phyloP scores from a whole-genome alignment of 2,329 filamentous ascomycete genomes.

The Colletotrichum neosansevieriae region DNA sequence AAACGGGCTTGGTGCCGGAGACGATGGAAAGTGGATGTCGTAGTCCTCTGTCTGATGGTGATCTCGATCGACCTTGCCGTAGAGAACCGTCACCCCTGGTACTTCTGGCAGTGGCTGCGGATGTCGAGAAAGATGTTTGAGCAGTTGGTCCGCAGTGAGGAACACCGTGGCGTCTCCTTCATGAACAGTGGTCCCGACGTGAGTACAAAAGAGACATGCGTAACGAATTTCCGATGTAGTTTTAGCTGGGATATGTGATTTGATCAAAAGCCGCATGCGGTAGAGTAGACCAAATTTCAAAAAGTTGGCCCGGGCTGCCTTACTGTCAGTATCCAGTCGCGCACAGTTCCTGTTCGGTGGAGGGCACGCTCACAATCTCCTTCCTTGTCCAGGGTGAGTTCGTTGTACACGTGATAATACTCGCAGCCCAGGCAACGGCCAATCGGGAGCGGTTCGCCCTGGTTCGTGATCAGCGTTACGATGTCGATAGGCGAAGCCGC shows the following conservation, averaged over 20 bases:
- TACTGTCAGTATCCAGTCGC: background rate
- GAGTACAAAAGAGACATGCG: constrained; percentile 55
- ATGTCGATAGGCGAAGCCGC: constrained; percentile 31
- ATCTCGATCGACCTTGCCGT: constrained; percentile 47
- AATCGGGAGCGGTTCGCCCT: constrained; percentile 41
- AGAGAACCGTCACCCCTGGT: constrained; percentile 52
- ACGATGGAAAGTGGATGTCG: constrained; percentile 53
- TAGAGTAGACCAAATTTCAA: constrained; percentile 51
- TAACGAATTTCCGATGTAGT: constrained; percentile 52
- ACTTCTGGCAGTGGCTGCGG: constrained; percentile 54
- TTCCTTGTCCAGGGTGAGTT: constrained; percentile 48
- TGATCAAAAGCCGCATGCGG: constrained; percentile 56
- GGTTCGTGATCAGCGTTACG: constrained; percentile 19
- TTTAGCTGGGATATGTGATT: constrained; percentile 53
- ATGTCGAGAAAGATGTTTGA: constrained; percentile 55
- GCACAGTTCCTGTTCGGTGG: background rate
- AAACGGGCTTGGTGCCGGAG: constrained; percentile 41
- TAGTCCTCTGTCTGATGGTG: constrained; percentile 46
- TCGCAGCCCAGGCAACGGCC: constrained; percentile 46
- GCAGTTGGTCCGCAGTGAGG: constrained; percentile 50
- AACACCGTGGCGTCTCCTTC: constrained; percentile 59
- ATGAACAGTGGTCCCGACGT: constrained; percentile 48
- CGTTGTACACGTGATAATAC: constrained; percentile 46
- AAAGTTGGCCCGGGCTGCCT: constrained; percentile 50
- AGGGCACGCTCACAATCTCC: constrained; percentile 43